Evolutionary conservation across 73 alveolate genomes (phyloP).

Genomic region (Paramecium caudatum): DNA sequence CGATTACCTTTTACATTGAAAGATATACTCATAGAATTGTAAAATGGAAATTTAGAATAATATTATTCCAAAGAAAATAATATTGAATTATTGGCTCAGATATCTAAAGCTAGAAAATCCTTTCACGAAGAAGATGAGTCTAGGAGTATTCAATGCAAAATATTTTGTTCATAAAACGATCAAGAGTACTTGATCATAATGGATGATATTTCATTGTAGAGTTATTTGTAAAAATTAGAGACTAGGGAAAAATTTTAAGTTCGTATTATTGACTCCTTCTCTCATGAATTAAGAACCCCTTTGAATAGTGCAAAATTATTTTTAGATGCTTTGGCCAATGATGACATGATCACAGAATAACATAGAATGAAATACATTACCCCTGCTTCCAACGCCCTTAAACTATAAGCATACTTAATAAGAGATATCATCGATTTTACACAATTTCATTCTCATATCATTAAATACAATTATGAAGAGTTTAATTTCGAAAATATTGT

Average conservation of each 20-base stretch:
- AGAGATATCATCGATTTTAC: slow-evolving; percentile 73
- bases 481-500: slow-evolving; percentile 61
- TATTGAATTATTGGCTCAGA: not conserved
- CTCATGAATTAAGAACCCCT: slow-evolving; percentile 79
- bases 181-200: slow-evolving; percentile 1
- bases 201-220: slow-evolving; percentile 43
- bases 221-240: slow-evolving; percentile 47
- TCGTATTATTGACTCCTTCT: slow-evolving; percentile 65
- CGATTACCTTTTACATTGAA: not conserved
- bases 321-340: slow-evolving; percentile 27
- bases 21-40: not conserved
- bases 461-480: slow-evolving; percentile 55
- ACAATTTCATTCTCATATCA: slow-evolving; percentile 42
- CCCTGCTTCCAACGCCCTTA: slow-evolving; percentile 68
- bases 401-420: slow-evolving; percentile 67
- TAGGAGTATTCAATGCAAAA: not conserved
- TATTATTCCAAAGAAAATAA: slow-evolving; percentile 10
- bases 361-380: slow-evolving; percentile 38
- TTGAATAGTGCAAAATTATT: slow-evolving; percentile 64
- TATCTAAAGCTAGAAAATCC: not conserved
- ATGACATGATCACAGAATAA: not conserved
- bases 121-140: slow-evolving; percentile 22
- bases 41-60: slow-evolving; percentile 29
- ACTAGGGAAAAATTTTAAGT: slow-evolving; percentile 63
- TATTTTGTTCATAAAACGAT: slow-evolving; percentile 1